phyloP scores from a whole-genome alignment of 2,329 filamentous ascomycete genomes.

The Pestalotiopsis sp. region DNA sequence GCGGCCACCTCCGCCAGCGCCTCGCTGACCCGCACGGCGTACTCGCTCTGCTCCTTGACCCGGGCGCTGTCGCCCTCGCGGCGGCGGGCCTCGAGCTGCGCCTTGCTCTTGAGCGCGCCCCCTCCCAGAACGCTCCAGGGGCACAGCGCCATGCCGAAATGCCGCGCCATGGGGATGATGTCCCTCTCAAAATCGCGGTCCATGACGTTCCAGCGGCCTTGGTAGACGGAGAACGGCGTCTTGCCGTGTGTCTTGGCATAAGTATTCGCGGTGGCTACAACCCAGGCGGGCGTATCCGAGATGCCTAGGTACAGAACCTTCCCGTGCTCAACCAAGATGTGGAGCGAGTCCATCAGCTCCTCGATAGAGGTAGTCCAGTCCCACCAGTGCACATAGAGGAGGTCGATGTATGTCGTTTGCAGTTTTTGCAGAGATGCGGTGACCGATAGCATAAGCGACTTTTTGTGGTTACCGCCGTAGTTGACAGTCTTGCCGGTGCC shows the following conservation, averaged over 20 bases:
- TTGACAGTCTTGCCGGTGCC: slow-evolving; percentile 44
- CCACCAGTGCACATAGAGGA: slow-evolving; percentile 41
- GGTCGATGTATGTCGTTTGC: slow-evolving; percentile 56
- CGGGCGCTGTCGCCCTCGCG: background rate
- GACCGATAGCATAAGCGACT: slow-evolving; percentile 56
- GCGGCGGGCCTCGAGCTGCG: slow-evolving; percentile 1
- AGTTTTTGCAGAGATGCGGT: slow-evolving; percentile 55
- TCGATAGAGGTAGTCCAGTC: slow-evolving; percentile 38
- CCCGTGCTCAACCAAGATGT: slow-evolving; percentile 38
- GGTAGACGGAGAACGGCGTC: slow-evolving; percentile 15
- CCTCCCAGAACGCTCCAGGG: slow-evolving; percentile 2
- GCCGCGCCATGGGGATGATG: slow-evolving; percentile 17
- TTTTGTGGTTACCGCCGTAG: slow-evolving; percentile 57
- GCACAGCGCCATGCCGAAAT: slow-evolving; percentile 33
- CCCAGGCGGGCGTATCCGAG: slow-evolving; percentile 38
- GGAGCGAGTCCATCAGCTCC: slow-evolving; percentile 39
- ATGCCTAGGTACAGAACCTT: slow-evolving; percentile 39
- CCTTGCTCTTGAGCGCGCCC: background rate
- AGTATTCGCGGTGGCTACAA: slow-evolving; percentile 12
- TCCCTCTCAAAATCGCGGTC: slow-evolving; percentile 14
- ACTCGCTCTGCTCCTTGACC: background rate
- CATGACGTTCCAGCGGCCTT: slow-evolving; percentile 14
- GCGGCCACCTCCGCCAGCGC: background rate
- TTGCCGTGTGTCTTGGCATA: slow-evolving; percentile 12
- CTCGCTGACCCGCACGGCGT: background rate